Evolutionary conservation across 2,329 filamentous ascomycete genomes (phyloP).

Genomic region (Colletotrichum simmondsii): DNA sequence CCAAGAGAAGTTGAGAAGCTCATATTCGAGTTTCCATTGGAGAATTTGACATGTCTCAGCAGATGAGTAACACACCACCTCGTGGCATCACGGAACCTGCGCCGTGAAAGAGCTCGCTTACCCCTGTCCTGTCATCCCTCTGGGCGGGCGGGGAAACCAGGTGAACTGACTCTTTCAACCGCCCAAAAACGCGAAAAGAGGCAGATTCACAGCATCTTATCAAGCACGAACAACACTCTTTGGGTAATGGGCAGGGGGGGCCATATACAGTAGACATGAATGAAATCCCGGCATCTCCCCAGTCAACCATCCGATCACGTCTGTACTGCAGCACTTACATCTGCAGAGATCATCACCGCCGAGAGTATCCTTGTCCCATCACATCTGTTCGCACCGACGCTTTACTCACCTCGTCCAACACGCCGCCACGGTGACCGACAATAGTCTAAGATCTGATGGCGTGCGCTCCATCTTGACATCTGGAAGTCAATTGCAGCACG

Average conservation of each 20-base stretch:
- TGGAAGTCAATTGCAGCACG: neutral
- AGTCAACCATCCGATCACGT: constrained; percentile 17
- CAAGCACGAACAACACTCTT: neutral
- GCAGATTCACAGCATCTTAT: constrained; percentile 10
- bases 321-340: constrained; percentile 20
- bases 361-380: constrained; percentile 20
- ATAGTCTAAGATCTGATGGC: constrained; percentile 1
- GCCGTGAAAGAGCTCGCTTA: constrained; percentile 27
- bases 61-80: constrained; percentile 28
- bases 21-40: constrained; percentile 23
- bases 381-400: constrained; percentile 2
- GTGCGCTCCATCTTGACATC: neutral
- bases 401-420: neutral
- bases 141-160: constrained; percentile 8
- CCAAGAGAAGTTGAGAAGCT: constrained; percentile 4
- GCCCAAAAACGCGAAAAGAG: constrained; percentile 9
- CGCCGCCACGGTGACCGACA: neutral
- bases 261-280: constrained; percentile 8
- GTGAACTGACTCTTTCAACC: constrained; percentile 6
- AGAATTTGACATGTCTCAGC: constrained; percentile 16
- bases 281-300: constrained; percentile 6
- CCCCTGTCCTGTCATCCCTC: constrained; percentile 23
- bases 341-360: constrained; percentile 34
- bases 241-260: neutral
- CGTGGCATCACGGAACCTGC: constrained; percentile 24